Percentiles rank a stretch among this genome's conserved stretches.
These are phyloP conservation scores for Rubroboletus satanas DNA, from an alignment of 768 basidiomycete genomes.

Conservation along the genomic window DNA sequence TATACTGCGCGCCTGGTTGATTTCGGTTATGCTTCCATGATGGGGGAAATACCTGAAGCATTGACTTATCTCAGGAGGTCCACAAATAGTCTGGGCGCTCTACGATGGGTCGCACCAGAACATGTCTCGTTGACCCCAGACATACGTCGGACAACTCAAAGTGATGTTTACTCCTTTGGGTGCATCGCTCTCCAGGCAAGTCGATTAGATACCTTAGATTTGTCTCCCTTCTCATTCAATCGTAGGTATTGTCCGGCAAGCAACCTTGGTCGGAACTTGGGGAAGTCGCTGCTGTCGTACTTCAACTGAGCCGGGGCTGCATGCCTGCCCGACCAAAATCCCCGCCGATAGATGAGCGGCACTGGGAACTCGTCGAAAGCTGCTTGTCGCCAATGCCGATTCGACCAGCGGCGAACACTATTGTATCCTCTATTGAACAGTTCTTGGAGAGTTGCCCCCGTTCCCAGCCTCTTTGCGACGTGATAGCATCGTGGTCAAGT, in stretches of 20 bases:
- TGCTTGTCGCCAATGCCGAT: background rate
- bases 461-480: background rate
- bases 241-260: no score
- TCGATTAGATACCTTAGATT: background rate
- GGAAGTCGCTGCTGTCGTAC: background rate
- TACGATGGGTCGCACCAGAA: slow-evolving; percentile 2
- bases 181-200: background rate
- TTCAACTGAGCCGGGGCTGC: background rate
- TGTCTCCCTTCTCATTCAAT: background rate
- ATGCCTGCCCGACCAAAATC: background rate
- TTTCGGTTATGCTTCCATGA: background rate
- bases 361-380: background rate
- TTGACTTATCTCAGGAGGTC: background rate
- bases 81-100: background rate
- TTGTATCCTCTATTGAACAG: background rate
- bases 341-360: background rate
- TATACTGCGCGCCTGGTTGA: slow-evolving; percentile 2
- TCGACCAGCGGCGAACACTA: background rate
- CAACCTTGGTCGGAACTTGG: no score
- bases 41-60: background rate
- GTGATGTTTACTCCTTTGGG: slow-evolving; percentile 3
- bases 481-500: background rate
- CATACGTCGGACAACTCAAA: background rate
- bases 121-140: background rate
- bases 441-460: background rate